Conservation (phyloP, 2,329 filamentous ascomycete genomes). For the Tricladium varicosporioides region DNA sequence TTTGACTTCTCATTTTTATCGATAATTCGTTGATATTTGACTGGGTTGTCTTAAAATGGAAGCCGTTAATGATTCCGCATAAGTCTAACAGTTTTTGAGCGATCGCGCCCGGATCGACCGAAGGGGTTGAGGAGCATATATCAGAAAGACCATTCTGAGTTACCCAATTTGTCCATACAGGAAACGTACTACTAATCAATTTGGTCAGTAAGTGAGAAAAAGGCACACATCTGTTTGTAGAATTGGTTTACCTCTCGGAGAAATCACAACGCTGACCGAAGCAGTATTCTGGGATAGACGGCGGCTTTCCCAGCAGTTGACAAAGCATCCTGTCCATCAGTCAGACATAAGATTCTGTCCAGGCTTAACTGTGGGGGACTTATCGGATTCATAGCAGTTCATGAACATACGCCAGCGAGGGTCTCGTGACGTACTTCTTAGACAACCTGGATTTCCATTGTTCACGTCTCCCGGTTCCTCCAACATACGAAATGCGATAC, state of each 20-base stretch:
- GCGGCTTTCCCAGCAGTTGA: slow-evolving; percentile 5
- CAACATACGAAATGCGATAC: slow-evolving; percentile 23
- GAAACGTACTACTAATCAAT: neutral
- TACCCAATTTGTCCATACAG: neutral
- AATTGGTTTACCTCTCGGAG: neutral
- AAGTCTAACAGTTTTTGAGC: neutral
- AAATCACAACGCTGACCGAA: neutral
- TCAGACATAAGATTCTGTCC: slow-evolving; percentile 1
- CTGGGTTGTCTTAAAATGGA: neutral
- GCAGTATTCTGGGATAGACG: neutral
- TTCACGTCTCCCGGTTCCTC: slow-evolving; percentile 12
- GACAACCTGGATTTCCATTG: neutral
- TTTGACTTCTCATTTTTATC: neutral
- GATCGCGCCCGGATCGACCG: neutral
- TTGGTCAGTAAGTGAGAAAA: neutral
- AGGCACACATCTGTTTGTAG: neutral
- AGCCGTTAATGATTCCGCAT: neutral
- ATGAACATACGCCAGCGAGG: slow-evolving; percentile 12
- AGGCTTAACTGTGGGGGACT: slow-evolving; percentile 6
- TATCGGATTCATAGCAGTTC: slow-evolving; percentile 19
- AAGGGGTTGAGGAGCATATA: neutral
- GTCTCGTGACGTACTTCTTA: slow-evolving; percentile 8
- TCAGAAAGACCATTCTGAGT: neutral
- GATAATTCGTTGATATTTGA: neutral
- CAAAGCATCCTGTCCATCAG: slow-evolving; percentile 8